phyloP scores from a whole-genome alignment of 1,284 basidiomycete genomes.

The Malassezia pachydermatis region DNA sequence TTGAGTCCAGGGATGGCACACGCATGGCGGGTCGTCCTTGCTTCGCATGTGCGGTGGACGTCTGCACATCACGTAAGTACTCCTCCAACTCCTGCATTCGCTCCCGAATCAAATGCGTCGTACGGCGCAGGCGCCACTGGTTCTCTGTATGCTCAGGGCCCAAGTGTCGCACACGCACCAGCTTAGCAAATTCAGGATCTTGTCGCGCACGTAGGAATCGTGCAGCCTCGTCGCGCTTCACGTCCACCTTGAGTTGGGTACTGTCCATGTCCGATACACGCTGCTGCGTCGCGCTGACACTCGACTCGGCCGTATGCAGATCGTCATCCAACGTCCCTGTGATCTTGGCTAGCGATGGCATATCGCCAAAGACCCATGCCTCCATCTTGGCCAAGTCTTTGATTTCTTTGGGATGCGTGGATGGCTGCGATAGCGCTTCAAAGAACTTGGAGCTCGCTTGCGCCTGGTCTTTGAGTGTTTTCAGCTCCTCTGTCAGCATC shows the following conservation, averaged over 20 bases:
- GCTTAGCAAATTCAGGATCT: conserved; percentile 68
- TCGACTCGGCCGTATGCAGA: conserved; percentile 19
- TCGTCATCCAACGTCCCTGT: conserved; percentile 22
- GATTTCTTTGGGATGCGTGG: conserved; percentile 19
- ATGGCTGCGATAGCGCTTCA: conserved; percentile 30
- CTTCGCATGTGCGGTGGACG: conserved; percentile 58
- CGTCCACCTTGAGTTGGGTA: conserved; percentile 51
- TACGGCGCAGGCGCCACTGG: conserved; percentile 62
- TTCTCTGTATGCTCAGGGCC: conserved; percentile 77
- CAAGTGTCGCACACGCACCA: conserved; percentile 68
- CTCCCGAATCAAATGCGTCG: conserved; percentile 61
- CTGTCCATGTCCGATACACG: conserved; percentile 50
- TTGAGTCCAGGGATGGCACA: conserved; percentile 68
- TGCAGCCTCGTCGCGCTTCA: conserved; percentile 38
- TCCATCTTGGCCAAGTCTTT: conserved; percentile 27
- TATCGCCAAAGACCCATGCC: conserved; percentile 49
- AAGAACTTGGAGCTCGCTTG: conserved; percentile 41
- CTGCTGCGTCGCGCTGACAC: conserved; percentile 34
- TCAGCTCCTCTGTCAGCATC: conserved; percentile 48
- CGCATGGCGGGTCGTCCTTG: conserved; percentile 58
- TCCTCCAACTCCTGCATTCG: conserved; percentile 68
- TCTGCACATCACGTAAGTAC: conserved; percentile 61
- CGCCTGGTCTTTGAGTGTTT: conserved; percentile 26
- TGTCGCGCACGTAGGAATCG: conserved; percentile 64
- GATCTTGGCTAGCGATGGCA: conserved; percentile 34